Evolutionary conservation across 2,329 filamentous ascomycete species (phyloP).

Genomic region (Neospermospora avenae): DNA sequence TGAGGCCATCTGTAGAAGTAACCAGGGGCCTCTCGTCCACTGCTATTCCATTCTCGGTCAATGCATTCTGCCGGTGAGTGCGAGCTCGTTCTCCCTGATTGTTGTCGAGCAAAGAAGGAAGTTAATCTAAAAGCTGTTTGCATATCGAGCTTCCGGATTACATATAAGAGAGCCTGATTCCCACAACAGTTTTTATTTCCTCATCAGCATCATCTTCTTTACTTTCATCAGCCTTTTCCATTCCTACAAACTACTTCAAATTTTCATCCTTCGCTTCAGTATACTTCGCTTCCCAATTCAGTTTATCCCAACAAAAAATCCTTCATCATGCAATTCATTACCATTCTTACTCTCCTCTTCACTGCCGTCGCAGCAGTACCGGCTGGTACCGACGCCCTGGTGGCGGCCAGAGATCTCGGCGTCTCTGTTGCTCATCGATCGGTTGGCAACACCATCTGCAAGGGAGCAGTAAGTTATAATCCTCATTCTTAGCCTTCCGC

Average conservation of each 20-base stretch:
- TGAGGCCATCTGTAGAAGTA: no score
- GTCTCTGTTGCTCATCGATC: not conserved
- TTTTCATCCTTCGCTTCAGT: not conserved
- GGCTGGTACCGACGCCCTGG: not conserved
- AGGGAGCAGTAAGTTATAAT: not conserved
- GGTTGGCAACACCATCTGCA: not conserved
- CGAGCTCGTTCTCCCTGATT: no score
- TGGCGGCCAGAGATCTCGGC: not conserved
- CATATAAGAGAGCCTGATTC: not conserved
- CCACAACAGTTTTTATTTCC: not conserved
- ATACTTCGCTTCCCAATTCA: not conserved
- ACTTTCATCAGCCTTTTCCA: not conserved
- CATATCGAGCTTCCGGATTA: not conserved
- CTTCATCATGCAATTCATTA: slow-evolving; percentile 7
- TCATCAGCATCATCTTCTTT: not conserved
- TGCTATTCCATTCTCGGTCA: no score
- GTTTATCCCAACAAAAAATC: not conserved
- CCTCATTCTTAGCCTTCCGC: not conserved
- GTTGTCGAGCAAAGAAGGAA: no score
- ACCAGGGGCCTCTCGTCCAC: no score
- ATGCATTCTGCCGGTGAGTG: no score
- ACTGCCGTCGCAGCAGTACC: not conserved
- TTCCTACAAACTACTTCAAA: not conserved
- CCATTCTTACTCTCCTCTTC: not conserved
- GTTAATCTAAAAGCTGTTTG: no score